phyloP scores from a whole-genome alignment of 345 rosid species.

The Tarenaya hassleriana region DNA sequence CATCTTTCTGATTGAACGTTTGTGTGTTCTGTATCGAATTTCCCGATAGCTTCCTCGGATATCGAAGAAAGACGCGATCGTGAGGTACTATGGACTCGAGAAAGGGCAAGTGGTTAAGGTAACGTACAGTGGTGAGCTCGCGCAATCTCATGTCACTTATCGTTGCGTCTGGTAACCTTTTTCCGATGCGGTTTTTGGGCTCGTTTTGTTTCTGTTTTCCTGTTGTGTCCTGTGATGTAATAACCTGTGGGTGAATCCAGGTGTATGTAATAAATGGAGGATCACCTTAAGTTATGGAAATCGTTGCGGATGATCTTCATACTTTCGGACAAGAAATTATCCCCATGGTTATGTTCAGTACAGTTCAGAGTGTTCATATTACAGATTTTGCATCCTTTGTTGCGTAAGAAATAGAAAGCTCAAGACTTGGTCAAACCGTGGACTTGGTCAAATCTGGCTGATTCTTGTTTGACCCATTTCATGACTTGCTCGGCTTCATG shows the following conservation, averaged over 20 bases:
- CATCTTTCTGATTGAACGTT: too few species aligned
- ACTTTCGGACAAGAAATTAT: too few species aligned
- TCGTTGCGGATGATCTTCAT: too few species aligned
- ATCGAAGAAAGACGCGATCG: conserved; percentile 45
- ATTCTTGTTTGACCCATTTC: conserved; percentile 26
- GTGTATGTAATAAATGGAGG: too few species aligned
- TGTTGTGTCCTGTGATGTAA: conserved; percentile 13
- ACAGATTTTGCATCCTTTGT: too few species aligned
- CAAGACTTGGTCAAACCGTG: conserved; percentile 18
- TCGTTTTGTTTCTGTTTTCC: background rate
- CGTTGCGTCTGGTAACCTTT: conserved; percentile 41
- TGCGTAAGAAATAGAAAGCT: conserved; percentile 5
- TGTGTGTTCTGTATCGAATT: background rate
- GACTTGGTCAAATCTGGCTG: conserved; percentile 27
- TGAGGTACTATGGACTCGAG: conserved; percentile 58
- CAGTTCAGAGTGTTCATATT: too few species aligned
- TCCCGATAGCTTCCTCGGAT: conserved; percentile 52
- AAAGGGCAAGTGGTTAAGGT: conserved; percentile 68
- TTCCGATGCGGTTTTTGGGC: conserved; percentile 2
- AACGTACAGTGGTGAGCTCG: conserved; percentile 39
- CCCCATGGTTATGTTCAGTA: too few species aligned
- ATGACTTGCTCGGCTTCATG: conserved; percentile 28
- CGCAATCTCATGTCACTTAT: conserved; percentile 40
- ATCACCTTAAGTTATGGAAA: too few species aligned
- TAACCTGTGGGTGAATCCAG: conserved; percentile 5